These are phyloP conservation scores for Polyrhizophydium stewartii DNA, from an alignment of 371 early-diverging fungal species.

Conservation along the genomic window DNA sequence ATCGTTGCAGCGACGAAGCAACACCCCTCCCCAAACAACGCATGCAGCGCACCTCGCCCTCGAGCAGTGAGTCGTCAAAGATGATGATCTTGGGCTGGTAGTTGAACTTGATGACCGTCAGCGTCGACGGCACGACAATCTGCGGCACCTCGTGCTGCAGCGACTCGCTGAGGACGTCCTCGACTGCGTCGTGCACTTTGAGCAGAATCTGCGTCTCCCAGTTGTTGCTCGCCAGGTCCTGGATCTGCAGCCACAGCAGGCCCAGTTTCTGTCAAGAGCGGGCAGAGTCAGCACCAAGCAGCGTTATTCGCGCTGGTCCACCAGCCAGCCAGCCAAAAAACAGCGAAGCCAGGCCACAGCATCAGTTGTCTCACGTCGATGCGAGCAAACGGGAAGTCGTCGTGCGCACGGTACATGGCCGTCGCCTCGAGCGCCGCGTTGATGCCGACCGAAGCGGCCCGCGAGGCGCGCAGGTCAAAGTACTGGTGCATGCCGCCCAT, in stretches of 20 bases:
- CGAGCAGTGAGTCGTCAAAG: slow-evolving; percentile 34
- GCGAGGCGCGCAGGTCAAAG: slow-evolving; percentile 52
- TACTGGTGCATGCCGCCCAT: slow-evolving; percentile 57
- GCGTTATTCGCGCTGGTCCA: too few relatives aligned
- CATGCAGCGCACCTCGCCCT: slow-evolving; percentile 2
- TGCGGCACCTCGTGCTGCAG: slow-evolving; percentile 52
- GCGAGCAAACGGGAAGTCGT: not conserved
- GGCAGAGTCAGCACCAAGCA: too few relatives aligned
- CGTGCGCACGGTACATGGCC: slow-evolving; percentile 46
- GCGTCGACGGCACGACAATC: slow-evolving; percentile 40
- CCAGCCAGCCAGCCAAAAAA: too few relatives aligned
- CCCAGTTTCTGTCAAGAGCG: slow-evolving; percentile 61
- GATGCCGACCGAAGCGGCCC: slow-evolving; percentile 22
- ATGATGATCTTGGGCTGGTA: slow-evolving; percentile 36
- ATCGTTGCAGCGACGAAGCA: not conserved
- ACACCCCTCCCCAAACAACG: not conserved
- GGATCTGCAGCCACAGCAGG: slow-evolving; percentile 65
- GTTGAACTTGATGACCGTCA: slow-evolving; percentile 14
- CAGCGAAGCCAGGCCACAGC: too few relatives aligned
- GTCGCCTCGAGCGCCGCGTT: slow-evolving; percentile 41
- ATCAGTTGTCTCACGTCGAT: not conserved
- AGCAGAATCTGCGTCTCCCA: slow-evolving; percentile 62
- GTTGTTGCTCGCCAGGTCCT: slow-evolving; percentile 47
- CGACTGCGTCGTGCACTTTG: slow-evolving; percentile 55
- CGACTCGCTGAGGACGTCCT: slow-evolving; percentile 34